Percentiles rank a stretch among this genome's conserved stretches.
Evolutionary conservation across 2,329 filamentous ascomycete species (phyloP).

Genomic region (Ophiobolus disseminans): DNA sequence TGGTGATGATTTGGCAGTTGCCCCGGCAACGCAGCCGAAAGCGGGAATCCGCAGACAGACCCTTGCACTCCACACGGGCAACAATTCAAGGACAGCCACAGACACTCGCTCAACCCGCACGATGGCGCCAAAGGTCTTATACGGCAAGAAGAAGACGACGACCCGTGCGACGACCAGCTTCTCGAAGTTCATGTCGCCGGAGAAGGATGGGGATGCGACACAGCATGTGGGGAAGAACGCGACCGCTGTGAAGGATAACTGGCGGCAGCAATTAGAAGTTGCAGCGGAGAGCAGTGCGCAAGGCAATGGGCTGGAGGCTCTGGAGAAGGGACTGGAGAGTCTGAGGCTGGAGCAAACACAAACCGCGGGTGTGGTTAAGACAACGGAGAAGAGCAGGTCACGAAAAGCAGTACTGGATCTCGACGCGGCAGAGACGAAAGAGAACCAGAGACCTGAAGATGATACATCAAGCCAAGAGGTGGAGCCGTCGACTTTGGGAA

Average conservation of each 20-base stretch:
- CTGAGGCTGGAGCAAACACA: slow-evolving; percentile 12
- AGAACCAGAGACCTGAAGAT: slow-evolving; percentile 1
- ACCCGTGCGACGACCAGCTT: slow-evolving; percentile 38
- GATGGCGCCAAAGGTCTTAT: slow-evolving; percentile 35
- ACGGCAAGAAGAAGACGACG: slow-evolving; percentile 34
- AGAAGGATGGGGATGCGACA: slow-evolving; percentile 21
- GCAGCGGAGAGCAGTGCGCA: slow-evolving; percentile 1
- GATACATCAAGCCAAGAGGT: not conserved
- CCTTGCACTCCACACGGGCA: not conserved
- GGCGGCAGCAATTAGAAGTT: slow-evolving; percentile 11
- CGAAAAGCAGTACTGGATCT: slow-evolving; percentile 3
- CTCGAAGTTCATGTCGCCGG: slow-evolving; percentile 36
- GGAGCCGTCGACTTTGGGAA: too few relatives aligned
- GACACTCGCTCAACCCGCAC: slow-evolving; percentile 9
- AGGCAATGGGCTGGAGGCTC: slow-evolving; percentile 2
- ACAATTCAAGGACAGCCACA: slow-evolving; percentile 7
- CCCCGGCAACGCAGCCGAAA: slow-evolving; percentile 7
- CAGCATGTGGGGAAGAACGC: slow-evolving; percentile 6
- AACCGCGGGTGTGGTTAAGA: slow-evolving; percentile 2
- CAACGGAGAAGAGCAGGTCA: slow-evolving; percentile 15
- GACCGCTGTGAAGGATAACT: slow-evolving; percentile 5
- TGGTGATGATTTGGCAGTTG: slow-evolving; percentile 1
- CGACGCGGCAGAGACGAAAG: slow-evolving; percentile 7
- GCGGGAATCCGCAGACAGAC: slow-evolving; percentile 4
- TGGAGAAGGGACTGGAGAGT: slow-evolving; percentile 11